A percentile compares a stretch with the other conserved stretches of the same genome.
These are phyloP conservation scores for Suhomyces bribrorum DNA, from an alignment of 1,139 yeast species.

Conservation along the genomic window DNA sequence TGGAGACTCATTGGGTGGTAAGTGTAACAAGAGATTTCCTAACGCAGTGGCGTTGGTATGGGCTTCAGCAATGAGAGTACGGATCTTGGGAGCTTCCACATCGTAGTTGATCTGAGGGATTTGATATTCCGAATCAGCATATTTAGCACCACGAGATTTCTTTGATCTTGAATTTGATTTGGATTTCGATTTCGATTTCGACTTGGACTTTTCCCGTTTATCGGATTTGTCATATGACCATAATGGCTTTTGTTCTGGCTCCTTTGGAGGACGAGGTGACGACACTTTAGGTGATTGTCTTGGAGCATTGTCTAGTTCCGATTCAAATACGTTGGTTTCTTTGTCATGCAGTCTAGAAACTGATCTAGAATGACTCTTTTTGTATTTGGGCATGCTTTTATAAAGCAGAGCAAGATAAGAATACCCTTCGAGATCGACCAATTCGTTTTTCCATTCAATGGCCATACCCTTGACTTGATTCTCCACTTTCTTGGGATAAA, in stretches of 20 bases:
- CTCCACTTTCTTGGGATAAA: slow-evolving; percentile 48
- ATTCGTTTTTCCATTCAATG: slow-evolving; percentile 64
- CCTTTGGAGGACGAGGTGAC: slow-evolving; percentile 6
- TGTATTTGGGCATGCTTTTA: slow-evolving; percentile 30
- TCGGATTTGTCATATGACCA: background rate
- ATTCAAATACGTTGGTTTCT: slow-evolving; percentile 14
- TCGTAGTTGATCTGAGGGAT: slow-evolving; percentile 71
- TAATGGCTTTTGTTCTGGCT: background rate
- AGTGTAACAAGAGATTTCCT: slow-evolving; percentile 60
- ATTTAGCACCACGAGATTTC: slow-evolving; percentile 20
- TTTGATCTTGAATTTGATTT: background rate
- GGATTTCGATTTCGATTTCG: slow-evolving; percentile 19
- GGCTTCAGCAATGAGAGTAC: slow-evolving; percentile 70
- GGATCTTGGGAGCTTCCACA: slow-evolving; percentile 74
- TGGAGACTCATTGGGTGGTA: slow-evolving; percentile 56
- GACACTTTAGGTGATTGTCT: slow-evolving; percentile 4
- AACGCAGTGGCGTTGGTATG: slow-evolving; percentile 75
- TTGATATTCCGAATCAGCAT: slow-evolving; percentile 56
- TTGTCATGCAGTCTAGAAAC: slow-evolving; percentile 3
- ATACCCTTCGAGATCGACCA: slow-evolving; percentile 52
- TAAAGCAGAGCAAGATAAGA: slow-evolving; percentile 52
- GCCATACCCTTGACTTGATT: slow-evolving; percentile 51
- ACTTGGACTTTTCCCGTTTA: slow-evolving; percentile 6
- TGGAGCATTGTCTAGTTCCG: slow-evolving; percentile 11
- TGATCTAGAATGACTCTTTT: slow-evolving; percentile 6